Base-by-base conservation (phyloP, 768 basidiomycete genomes). In the Rhizopogon vesiculosus region DNA sequence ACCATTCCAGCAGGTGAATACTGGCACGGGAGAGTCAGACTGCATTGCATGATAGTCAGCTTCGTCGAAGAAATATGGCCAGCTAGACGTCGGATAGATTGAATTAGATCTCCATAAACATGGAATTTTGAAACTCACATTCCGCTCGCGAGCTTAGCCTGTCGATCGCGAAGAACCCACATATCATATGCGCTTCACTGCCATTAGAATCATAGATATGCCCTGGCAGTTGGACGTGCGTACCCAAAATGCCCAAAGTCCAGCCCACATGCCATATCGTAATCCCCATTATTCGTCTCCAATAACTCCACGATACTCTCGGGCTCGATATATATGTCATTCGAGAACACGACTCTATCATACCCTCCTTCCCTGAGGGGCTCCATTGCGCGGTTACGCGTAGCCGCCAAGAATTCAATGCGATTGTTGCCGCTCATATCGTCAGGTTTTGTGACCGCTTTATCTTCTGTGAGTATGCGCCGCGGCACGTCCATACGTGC, bases 1-100 rank as follows among this genome's bases (percentile, higher is more conserved):
- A 22, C 77, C 77, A 46, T 78, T 78, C 77, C 77, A 78, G 62
- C 77, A 78, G 0, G 74, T 58, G 54, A 76, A 74, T 4, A 77
- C 76, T 12, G 77, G 76, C 3, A 71, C 76, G 18, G 77, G 74
- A 18, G 71, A 69, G 38, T 72, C 76, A 10, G 51, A 56, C 41
- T 69, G 63, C 61, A 78, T 68, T 7, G 72, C 72, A 42, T 66
- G 59, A 56, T 68, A 66, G 51, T 62, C 72, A 19, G 68, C 69
- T 8, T 66, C 58, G 42, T 78, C 75, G 42, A 77, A 66, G 56
- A 78, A 72, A 56, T 74, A 78, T 0, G 77, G 77, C 76, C 77
- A 71, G 39, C 62, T 58, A 51, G 25, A 62, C 60, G 7, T 1
- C 9, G 7, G 18, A 33, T 39, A 18, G 9, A 38, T 5, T 33